phyloP scores from a whole-genome alignment of 2,329 filamentous ascomycete genomes.

The Hypoxylon sp. region DNA sequence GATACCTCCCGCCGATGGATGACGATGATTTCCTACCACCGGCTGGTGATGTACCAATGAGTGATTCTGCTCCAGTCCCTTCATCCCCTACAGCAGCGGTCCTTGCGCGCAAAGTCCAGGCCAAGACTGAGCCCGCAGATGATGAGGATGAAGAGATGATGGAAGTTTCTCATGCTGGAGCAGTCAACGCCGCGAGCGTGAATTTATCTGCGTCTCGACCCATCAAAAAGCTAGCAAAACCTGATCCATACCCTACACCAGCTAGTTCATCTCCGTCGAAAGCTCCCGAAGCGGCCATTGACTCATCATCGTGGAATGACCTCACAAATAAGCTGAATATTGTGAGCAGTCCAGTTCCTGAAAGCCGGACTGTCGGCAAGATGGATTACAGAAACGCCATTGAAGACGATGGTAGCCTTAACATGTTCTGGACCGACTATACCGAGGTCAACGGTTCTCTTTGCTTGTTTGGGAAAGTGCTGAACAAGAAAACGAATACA shows the following conservation, averaged over 20 bases:
- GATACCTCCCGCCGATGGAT: slow-evolving; percentile 69
- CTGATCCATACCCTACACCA: slow-evolving; percentile 77
- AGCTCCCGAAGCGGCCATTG: slow-evolving; percentile 71
- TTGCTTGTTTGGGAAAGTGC: slow-evolving; percentile 95
- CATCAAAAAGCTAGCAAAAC: slow-evolving; percentile 80
- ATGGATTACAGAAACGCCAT: slow-evolving; percentile 86
- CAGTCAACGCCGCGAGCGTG: slow-evolving; percentile 77
- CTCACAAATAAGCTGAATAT: slow-evolving; percentile 90
- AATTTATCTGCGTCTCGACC: slow-evolving; percentile 88
- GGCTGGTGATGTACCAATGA: slow-evolving; percentile 76
- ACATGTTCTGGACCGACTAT: slow-evolving; percentile 98
- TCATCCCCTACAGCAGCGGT: slow-evolving; percentile 90
- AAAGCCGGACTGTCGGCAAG: slow-evolving; percentile 80
- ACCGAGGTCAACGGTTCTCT: slow-evolving; percentile 91
- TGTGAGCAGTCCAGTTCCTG: slow-evolving; percentile 78
- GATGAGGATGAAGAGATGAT: slow-evolving; percentile 86
- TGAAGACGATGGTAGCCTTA: slow-evolving; percentile 92
- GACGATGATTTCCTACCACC: slow-evolving; percentile 70
- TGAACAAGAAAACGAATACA: slow-evolving; percentile 83
- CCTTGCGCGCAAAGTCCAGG: slow-evolving; percentile 76
- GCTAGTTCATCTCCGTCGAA: slow-evolving; percentile 82
- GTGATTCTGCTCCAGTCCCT: slow-evolving; percentile 77
- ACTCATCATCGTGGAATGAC: slow-evolving; percentile 89
- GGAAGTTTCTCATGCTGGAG: slow-evolving; percentile 85
- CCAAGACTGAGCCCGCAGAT: slow-evolving; percentile 66